Conservation (phyloP, 202 grass and related monocot genomes). For the Tripidium arundinaceum region DNA sequence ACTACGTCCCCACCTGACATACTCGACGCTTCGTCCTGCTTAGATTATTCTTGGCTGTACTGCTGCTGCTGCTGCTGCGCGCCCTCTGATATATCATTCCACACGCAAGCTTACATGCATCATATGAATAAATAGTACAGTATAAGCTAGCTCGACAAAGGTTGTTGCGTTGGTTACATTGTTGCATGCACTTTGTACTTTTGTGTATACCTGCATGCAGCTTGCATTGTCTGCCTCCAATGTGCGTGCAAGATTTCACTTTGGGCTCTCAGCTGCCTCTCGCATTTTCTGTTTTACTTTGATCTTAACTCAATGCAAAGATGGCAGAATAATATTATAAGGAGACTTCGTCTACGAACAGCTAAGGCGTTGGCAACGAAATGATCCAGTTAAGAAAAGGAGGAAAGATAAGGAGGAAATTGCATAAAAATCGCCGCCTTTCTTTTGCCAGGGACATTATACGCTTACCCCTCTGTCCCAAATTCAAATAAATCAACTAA, state of each 20-base stretch:
- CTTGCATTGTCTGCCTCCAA: neutral
- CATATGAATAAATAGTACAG: too few relatives aligned
- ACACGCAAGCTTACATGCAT: neutral
- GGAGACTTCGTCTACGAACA: neutral
- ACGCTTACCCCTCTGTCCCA: too few relatives aligned
- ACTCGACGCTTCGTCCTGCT: neutral
- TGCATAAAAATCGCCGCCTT: too few relatives aligned
- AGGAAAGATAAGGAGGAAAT: too few relatives aligned
- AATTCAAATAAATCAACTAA: too few relatives aligned
- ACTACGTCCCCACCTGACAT: neutral
- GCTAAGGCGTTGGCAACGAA: neutral
- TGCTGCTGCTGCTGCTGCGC: neutral
- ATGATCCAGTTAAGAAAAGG: neutral
- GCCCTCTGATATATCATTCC: neutral
- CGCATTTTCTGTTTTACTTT: neutral
- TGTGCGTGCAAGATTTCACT: neutral
- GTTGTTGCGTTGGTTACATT: neutral
- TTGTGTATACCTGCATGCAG: slow-evolving; percentile 3
- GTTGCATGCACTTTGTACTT: neutral
- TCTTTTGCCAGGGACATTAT: too few relatives aligned
- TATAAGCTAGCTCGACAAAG: neutral
- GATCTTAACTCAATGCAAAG: neutral
- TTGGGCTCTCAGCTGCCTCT: neutral
- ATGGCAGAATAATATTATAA: neutral
- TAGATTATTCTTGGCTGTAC: neutral